Conservation (phyloP, 495 filamentous ascomycete species). For the Endocarpon pusillum region DNA sequence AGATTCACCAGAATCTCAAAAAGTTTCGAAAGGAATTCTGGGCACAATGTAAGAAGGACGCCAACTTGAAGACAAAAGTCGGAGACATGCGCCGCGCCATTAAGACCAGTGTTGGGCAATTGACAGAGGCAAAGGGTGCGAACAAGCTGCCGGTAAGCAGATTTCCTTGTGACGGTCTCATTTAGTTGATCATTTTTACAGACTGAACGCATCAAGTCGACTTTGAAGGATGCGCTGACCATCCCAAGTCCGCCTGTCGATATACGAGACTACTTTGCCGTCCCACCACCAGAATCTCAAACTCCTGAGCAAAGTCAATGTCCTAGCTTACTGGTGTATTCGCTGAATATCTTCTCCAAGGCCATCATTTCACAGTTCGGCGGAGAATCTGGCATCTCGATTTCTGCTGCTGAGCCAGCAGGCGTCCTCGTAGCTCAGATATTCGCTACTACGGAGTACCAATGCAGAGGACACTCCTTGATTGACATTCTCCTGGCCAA, state of each 20-base stretch:
- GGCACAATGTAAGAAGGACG: conserved; percentile 30
- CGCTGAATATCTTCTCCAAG: conserved; percentile 73
- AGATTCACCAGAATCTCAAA: conserved; percentile 61
- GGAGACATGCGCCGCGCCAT: conserved; percentile 63
- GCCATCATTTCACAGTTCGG: conserved; percentile 56
- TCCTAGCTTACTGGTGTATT: conserved; percentile 62
- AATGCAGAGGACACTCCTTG: conserved; percentile 52
- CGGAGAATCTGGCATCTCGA: conserved; percentile 51
- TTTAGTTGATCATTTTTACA: conserved; percentile 9
- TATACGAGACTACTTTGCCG: conserved; percentile 47
- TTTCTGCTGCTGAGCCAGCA: conserved; percentile 60
- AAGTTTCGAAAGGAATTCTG: conserved; percentile 40
- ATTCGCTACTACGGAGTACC: conserved; percentile 49
- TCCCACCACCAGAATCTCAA: conserved; percentile 34
- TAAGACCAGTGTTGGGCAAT: conserved; percentile 52
- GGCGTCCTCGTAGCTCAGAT: conserved; percentile 59
- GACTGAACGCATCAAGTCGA: conserved; percentile 28
- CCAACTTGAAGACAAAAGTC: conserved; percentile 41
- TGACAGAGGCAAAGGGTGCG: conserved; percentile 42
- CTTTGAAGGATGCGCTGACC: conserved; percentile 26
- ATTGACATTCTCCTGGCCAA: conserved; percentile 85
- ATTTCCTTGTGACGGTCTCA: conserved; percentile 1
- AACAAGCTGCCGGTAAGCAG: conserved; percentile 35
- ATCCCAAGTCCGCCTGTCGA: conserved; percentile 42
- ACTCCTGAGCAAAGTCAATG: conserved; percentile 35